Base-by-base conservation (phyloP, 208 protist species). In the Crithidia acanthocephali region DNA sequence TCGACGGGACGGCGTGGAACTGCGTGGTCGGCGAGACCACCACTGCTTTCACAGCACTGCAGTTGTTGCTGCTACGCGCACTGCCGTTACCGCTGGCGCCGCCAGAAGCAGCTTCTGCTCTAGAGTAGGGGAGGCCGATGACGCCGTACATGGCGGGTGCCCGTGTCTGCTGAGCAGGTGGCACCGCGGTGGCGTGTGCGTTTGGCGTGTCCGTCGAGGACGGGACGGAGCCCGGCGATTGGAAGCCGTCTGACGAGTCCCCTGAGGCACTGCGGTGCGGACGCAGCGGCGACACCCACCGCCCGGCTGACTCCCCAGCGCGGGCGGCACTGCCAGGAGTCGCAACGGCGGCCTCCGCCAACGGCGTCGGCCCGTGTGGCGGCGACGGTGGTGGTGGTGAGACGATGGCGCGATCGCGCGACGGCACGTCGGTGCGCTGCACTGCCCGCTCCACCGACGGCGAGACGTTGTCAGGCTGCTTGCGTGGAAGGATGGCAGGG, bases 81-180 rank as follows among this genome's bases (percentile, higher is more conserved):
- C 32, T 44, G 15, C 23, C 55, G 25, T 8, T 11, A 22, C 32
- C 8, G 35, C n/a, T 22, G n/a, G 23, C 45, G 18, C 45, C 20
- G 10, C 30, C 27, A 0, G 37, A 0, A 30, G 42, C 22, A 18
- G 56, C 65, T 25, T 78, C 66, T 0, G 22, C 35, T 23, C 57
- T 64, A 2, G 56, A 30, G 51, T 53, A 78, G n/a, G 72, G 66
- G 28, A 72, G 58, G 22, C 68, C 59, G 58, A 79, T 79, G 15
- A 79, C 74, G 22, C 74, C 74, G 30, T 73, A 79, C 74, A 79
- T 79, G 35, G 67, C 74, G 9, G 74, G 74, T 32, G 65, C 22
- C 10, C 56, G 62, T 9, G 27, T 27, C 18, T 18, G 50, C 37
- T n/a, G n/a, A n/a, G 7, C 15, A 11, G 27, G 33, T 15, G 57